A percentile compares a stretch with the other conserved stretches of the same genome.
These are phyloP conservation scores for Melanomma pulvis-pyrius DNA, from an alignment of 495 filamentous ascomycete species.

Conservation along the genomic window DNA sequence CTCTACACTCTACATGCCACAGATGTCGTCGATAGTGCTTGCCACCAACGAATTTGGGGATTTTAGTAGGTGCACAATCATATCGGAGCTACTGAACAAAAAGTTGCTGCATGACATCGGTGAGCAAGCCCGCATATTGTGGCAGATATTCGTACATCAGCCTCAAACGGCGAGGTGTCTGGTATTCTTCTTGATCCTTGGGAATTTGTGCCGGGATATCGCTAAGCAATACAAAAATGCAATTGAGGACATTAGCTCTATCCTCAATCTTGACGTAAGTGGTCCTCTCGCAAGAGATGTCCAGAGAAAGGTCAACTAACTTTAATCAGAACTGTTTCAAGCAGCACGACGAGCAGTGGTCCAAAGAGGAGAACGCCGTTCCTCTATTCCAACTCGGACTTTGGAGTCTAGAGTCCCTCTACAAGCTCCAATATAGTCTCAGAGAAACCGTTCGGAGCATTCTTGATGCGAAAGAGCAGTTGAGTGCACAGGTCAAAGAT, in stretches of 20 bases:
- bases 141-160: slow-evolving; percentile 12
- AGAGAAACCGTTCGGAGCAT: slow-evolving; percentile 2
- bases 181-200: slow-evolving; percentile 1
- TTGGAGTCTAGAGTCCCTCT: slow-evolving; percentile 17
- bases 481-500: slow-evolving; percentile 4
- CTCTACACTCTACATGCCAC: background rate
- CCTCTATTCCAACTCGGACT: slow-evolving; percentile 2
- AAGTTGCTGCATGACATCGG: background rate
- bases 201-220: background rate
- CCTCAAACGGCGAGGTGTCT: slow-evolving; percentile 19
- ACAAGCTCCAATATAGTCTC: slow-evolving; percentile 8
- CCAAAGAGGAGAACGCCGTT: background rate
- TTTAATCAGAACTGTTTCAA: background rate
- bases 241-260: slow-evolving; percentile 4
- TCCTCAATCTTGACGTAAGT: background rate
- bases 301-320: background rate
- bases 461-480: background rate
- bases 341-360: background rate
- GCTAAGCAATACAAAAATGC: slow-evolving; percentile 1
- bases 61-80: slow-evolving; percentile 12
- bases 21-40: slow-evolving; percentile 10
- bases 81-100: slow-evolving; percentile 6
- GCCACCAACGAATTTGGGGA: slow-evolving; percentile 18
- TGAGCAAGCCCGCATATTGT: background rate
- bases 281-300: background rate